Percentiles rank a stretch among this genome's conserved stretches.
phyloP scores from a whole-genome alignment of 495 filamentous ascomycete genomes.

The Daldinia grandis region DNA sequence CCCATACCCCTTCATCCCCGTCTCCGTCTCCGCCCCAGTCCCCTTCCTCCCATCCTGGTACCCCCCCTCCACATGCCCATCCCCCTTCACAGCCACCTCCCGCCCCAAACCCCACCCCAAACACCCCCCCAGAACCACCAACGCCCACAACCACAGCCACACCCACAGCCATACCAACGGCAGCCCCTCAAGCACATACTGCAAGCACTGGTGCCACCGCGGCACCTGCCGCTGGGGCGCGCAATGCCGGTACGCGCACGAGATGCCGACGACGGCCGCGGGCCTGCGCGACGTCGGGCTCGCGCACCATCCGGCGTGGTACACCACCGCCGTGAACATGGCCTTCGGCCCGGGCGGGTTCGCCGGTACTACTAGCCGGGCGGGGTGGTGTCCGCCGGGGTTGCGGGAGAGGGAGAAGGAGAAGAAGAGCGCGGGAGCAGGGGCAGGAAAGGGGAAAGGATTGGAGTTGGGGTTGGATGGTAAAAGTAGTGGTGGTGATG shows the following conservation, averaged over 20 bases:
- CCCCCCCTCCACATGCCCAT: neutral
- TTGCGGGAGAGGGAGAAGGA: constrained; percentile 4
- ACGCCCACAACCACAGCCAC: constrained; percentile 6
- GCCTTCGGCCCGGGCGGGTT: constrained; percentile 7
- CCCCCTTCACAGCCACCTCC: no score
- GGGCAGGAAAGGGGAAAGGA: neutral
- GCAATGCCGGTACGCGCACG: constrained; percentile 52
- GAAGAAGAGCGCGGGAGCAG: constrained; percentile 2
- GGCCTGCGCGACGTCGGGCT: constrained; percentile 52
- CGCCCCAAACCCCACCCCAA: neutral
- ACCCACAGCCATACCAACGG: neutral
- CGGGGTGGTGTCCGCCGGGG: neutral
- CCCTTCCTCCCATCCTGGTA: neutral
- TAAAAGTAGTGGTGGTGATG: neutral
- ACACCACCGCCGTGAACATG: constrained; percentile 20
- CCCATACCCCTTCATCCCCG: neutral
- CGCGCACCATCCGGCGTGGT: constrained; percentile 50
- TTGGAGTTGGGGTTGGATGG: no score
- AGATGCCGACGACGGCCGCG: constrained; percentile 50
- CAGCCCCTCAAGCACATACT: constrained; percentile 41
- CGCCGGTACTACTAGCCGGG: no score
- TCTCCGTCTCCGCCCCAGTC: neutral
- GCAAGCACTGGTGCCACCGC: constrained; percentile 55
- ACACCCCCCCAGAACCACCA: neutral
- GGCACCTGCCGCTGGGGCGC: constrained; percentile 56